Conservation (phyloP, 352 stramenopile genomes). For the Sclerospora graminicola region DNA sequence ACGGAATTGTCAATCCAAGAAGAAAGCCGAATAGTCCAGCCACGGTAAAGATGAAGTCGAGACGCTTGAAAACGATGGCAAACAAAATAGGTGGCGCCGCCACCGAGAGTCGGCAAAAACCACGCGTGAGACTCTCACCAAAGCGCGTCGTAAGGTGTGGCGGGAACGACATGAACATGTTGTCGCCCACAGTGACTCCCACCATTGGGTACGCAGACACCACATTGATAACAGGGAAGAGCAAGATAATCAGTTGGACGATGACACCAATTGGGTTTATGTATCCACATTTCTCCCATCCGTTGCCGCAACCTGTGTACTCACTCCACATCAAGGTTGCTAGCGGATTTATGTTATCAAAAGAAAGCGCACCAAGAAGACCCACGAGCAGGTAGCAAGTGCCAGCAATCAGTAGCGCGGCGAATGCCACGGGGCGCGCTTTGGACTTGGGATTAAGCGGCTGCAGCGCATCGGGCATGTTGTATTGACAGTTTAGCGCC, state of each 20-base stretch:
- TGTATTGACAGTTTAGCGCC: slow-evolving; percentile 85
- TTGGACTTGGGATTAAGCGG: slow-evolving; percentile 58
- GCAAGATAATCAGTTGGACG: slow-evolving; percentile 67
- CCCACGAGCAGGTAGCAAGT: slow-evolving; percentile 69
- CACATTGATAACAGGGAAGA: slow-evolving; percentile 81
- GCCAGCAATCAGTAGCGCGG: slow-evolving; percentile 47
- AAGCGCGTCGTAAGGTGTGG: slow-evolving; percentile 43
- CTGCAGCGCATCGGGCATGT: slow-evolving; percentile 78
- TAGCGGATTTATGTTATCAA: slow-evolving; percentile 72
- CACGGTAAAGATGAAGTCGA: slow-evolving; percentile 79
- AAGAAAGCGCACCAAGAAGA: slow-evolving; percentile 58
- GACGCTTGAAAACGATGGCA: slow-evolving; percentile 74
- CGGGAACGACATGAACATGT: slow-evolving; percentile 78
- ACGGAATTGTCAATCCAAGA: slow-evolving; percentile 67
- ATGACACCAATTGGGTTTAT: slow-evolving; percentile 39
- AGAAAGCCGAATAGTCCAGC: slow-evolving; percentile 73
- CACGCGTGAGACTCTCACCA: slow-evolving; percentile 32
- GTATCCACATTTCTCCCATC: slow-evolving; percentile 44
- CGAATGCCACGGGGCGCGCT: slow-evolving; percentile 54
- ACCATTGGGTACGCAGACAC: slow-evolving; percentile 82
- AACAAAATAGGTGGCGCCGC: slow-evolving; percentile 59
- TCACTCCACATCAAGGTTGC: slow-evolving; percentile 70
- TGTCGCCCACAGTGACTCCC: slow-evolving; percentile 72
- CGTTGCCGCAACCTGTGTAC: slow-evolving; percentile 75
- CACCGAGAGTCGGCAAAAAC: slow-evolving; percentile 53